phyloP scores from a whole-genome alignment of 2,329 filamentous ascomycete species.

The Trichoderma sp. region DNA sequence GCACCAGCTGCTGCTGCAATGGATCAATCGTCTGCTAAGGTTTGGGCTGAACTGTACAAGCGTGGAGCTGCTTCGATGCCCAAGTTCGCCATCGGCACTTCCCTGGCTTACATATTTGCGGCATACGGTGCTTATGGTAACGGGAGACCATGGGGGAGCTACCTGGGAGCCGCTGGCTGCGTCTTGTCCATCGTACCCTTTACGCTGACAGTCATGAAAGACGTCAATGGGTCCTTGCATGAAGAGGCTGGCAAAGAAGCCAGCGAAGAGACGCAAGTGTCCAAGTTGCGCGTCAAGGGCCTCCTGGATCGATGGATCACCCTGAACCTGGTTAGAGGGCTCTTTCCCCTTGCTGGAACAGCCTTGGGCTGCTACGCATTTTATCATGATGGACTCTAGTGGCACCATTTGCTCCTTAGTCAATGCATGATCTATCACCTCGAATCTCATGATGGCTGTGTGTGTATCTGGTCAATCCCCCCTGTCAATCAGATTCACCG shows the following conservation, averaged over 20 bases:
- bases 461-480: neutral
- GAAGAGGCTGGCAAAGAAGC: conserved; percentile 33
- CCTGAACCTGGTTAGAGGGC: conserved; percentile 39
- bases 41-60: conserved; percentile 45
- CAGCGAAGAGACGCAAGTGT: conserved; percentile 30
- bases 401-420: neutral
- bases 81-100: conserved; percentile 39
- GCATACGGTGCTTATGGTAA: conserved; percentile 40
- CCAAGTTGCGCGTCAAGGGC: conserved; percentile 29
- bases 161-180: conserved; percentile 39
- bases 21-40: conserved; percentile 37
- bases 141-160: conserved; percentile 41
- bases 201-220: conserved; percentile 43
- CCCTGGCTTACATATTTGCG: conserved; percentile 42
- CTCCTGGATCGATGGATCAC: conserved; percentile 34
- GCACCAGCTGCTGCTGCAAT: conserved; percentile 39
- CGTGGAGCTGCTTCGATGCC: conserved; percentile 45
- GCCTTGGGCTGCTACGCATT: conserved; percentile 34
- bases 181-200: conserved; percentile 46
- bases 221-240: conserved; percentile 42
- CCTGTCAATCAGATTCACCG: neutral
- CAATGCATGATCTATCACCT: neutral
- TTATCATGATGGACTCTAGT: conserved; percentile 17
- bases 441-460: neutral
- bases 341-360: conserved; percentile 40